A percentile compares a stretch with the other conserved stretches of the same genome.
Conservation (phyloP, 2,329 filamentous ascomycete genomes). For the Trichoderma polysporum region DNA sequence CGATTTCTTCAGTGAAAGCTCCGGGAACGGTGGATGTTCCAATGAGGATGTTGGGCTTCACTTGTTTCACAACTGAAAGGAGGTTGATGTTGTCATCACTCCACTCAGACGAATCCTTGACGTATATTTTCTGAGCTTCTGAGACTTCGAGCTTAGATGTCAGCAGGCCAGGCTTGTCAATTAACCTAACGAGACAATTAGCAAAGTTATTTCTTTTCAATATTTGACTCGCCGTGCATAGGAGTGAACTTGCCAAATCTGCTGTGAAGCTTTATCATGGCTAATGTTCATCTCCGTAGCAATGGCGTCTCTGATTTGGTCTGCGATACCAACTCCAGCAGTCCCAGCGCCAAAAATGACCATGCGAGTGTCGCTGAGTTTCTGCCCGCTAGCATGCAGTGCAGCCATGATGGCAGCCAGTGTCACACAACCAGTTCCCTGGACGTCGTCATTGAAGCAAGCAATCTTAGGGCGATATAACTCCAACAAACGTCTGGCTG, state of each 20-base stretch:
- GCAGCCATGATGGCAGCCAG: constrained; percentile 79
- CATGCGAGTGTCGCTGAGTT: constrained; percentile 67
- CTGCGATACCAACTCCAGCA: constrained; percentile 81
- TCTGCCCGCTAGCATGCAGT: constrained; percentile 65
- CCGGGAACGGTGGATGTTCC: constrained; percentile 79
- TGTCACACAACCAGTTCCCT: constrained; percentile 85
- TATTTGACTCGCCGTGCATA: no score
- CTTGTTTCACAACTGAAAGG: constrained; percentile 63
- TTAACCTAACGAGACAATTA: constrained; percentile 52
- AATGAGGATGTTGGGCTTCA: constrained; percentile 78
- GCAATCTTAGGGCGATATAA: constrained; percentile 70
- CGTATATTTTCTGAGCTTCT: constrained; percentile 65
- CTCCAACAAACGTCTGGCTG: constrained; percentile 72
- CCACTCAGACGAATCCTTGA: constrained; percentile 65
- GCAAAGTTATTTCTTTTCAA: background rate
- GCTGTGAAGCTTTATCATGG: constrained; percentile 71
- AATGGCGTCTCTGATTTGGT: constrained; percentile 80
- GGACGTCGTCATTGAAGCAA: constrained; percentile 90
- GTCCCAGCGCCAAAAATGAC: constrained; percentile 79
- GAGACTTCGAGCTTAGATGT: constrained; percentile 64
- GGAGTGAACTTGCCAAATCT: constrained; percentile 64
- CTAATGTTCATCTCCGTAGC: constrained; percentile 63
- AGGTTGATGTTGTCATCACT: constrained; percentile 57
- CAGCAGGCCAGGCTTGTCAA: constrained; percentile 79
- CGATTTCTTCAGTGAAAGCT: constrained; percentile 71